A percentile compares a stretch with the other conserved stretches of the same genome.
Conservation (phyloP, 83 land plant genomes). For the Thuja plicata region DNA sequence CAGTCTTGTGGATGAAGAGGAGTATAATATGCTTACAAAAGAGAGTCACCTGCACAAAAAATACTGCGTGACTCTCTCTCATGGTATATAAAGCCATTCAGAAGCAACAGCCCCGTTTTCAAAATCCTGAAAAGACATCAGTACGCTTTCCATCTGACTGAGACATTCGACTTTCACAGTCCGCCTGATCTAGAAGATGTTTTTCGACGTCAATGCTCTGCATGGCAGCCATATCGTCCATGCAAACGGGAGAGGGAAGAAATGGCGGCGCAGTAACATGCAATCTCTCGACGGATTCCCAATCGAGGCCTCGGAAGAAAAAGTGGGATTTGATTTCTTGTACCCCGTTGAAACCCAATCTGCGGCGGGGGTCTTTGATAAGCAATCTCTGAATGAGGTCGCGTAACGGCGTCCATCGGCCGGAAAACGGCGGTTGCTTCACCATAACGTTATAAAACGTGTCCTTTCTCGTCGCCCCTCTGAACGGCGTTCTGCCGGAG, state of each 20-base stretch:
- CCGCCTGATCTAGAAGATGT: neutral
- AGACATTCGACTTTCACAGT: too few species aligned
- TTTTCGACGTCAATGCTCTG: neutral
- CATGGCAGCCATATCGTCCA: neutral
- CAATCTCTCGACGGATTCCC: constrained; percentile 13
- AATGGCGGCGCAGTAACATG: neutral
- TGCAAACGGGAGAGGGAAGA: neutral
- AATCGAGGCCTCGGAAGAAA: constrained; percentile 38
- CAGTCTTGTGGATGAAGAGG: too few species aligned
- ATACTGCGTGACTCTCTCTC: too few species aligned
- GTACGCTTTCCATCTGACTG: too few species aligned
- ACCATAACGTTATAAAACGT: constrained; percentile 18
- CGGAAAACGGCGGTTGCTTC: constrained; percentile 18
- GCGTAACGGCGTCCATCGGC: neutral
- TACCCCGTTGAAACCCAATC: constrained; percentile 22
- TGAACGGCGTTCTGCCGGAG: constrained; percentile 23
- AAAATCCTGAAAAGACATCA: too few species aligned
- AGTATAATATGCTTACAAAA: too few species aligned
- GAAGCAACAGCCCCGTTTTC: too few species aligned
- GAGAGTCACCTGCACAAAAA: too few species aligned
- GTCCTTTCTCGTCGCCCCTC: neutral
- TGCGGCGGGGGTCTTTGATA: constrained; percentile 36
- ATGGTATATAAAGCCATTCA: too few species aligned
- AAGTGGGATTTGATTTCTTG: constrained; percentile 28
- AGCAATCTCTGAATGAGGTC: constrained; percentile 29